Base-by-base conservation (phyloP, 2,329 filamentous ascomycete genomes). In the Malbranchea zuffiana region DNA sequence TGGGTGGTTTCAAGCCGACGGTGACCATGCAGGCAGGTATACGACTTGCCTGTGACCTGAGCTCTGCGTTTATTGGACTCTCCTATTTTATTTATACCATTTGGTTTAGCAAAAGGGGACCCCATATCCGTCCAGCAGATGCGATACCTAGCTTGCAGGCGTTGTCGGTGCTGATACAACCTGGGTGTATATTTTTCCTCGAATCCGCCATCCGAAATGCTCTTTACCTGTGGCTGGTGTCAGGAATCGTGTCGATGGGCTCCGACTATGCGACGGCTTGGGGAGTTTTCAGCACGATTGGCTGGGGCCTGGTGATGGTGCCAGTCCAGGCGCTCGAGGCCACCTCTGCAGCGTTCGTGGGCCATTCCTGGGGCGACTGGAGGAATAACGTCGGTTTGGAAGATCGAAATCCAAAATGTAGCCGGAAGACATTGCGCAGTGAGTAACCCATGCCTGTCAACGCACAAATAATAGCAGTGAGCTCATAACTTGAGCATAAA, bases 271-370 rank as follows among this genome's bases (percentile, higher is more conserved):
- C 78, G 0, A 83, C 78, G 0, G 77, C 79, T 0, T 85, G 78
- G 79, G 75, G 78, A 1, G 64, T 83, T 6, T 85, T 85, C 60
- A 80, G 72, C 38, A 83, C 78, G 0, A 83, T 84, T 27, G 68
- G 78, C 10, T 83, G 79, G 79, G 80, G 79, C 0, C 61, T 84
- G 1, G 62, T 84, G 19, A 85, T 84, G 79, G 77, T 83, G 0
- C 79, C 79, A 0, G 75, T 84, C 0, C 70, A 75, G 42, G 68
- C 78, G 0, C 61, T 83, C 0, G 78, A 85, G 53, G 72, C 73
- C 2, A 78, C 78, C 0, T 66, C 75, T 0, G 58, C 80, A 0
- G 65, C 75, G 0, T 83, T 82, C 48, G 65, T 81, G 11, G 77
- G 78, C 0, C 79, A 84, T 45, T 57, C 56, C 1, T 84, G 79